These are phyloP conservation scores for Blastobotrys chiropterorum DNA, from an alignment of 805 yeast genomes.

Conservation along the genomic window DNA sequence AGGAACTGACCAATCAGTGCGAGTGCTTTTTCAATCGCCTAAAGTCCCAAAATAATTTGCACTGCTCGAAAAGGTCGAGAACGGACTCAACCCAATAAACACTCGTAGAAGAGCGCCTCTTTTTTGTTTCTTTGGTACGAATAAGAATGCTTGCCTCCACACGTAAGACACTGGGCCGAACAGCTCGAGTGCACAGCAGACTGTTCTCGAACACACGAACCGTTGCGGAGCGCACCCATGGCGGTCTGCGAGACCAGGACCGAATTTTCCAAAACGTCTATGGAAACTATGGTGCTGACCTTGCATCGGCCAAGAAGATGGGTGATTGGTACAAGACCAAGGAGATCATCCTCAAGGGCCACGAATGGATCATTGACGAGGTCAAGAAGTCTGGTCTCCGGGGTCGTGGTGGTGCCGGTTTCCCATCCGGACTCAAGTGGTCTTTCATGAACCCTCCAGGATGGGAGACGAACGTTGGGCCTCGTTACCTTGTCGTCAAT, in stretches of 20 bases:
- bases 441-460: constrained; percentile 94
- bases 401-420: constrained; percentile 93
- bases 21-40: background rate
- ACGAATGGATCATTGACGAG: constrained; percentile 84
- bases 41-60: background rate
- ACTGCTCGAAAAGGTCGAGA: too few relatives aligned
- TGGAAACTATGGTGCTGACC: constrained; percentile 66
- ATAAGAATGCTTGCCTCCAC: constrained; percentile 7
- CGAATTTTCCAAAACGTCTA: constrained; percentile 83
- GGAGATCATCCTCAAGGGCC: constrained; percentile 76
- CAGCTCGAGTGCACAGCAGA: background rate
- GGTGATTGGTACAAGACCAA: constrained; percentile 93
- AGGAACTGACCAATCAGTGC: background rate
- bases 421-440: constrained; percentile 89
- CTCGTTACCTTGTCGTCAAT: constrained; percentile 80
- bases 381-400: constrained; percentile 78
- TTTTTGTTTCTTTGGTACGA: background rate
- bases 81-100: background rate
- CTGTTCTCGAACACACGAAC: constrained; percentile 2
- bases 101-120: background rate
- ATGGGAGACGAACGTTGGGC: constrained; percentile 88
- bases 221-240: constrained; percentile 34
- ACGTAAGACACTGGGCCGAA: background rate
- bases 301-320: constrained; percentile 67
- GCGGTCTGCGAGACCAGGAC: constrained; percentile 76